phyloP scores from a whole-genome alignment of 2,329 filamentous ascomycete genomes.

The Aspergillus neotritici region DNA sequence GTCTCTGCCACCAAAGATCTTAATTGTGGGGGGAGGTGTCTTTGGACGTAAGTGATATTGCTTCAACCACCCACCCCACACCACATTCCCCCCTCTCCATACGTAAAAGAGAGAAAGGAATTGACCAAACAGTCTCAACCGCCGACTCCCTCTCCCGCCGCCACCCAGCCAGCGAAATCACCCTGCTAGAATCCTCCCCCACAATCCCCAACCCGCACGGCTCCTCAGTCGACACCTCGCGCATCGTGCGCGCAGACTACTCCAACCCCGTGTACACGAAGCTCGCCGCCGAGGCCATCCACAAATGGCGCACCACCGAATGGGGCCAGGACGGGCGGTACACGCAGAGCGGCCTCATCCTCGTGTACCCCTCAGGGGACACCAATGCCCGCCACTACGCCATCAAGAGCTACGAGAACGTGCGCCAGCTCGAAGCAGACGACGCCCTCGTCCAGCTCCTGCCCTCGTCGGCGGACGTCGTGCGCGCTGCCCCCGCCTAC shows the following conservation, averaged over 20 bases:
- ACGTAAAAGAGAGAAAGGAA: background rate
- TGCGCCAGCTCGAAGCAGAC: constrained; percentile 30
- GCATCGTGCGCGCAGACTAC: constrained; percentile 70
- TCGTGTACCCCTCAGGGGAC: constrained; percentile 33
- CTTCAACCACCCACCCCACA: background rate
- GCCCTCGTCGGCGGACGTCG: constrained; percentile 30
- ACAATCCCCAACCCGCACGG: constrained; percentile 54
- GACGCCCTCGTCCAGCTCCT: constrained; percentile 27
- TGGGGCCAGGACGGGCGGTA: constrained; percentile 43
- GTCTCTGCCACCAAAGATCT: constrained; percentile 32
- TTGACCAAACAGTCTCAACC: constrained; percentile 47
- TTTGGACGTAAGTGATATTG: constrained; percentile 36
- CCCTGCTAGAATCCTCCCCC: constrained; percentile 52
- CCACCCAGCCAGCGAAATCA: constrained; percentile 47
- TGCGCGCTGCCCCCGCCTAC: constrained; percentile 31
- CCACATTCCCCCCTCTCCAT: background rate
- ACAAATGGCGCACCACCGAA: constrained; percentile 54
- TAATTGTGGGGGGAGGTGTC: constrained; percentile 41
- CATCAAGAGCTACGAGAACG: constrained; percentile 37
- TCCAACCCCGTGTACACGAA: constrained; percentile 69
- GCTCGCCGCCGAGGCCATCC: constrained; percentile 66
- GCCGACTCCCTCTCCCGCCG: constrained; percentile 65
- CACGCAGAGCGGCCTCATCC: constrained; percentile 39
- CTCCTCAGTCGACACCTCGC: constrained; percentile 55
- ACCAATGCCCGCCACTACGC: constrained; percentile 31